These are phyloP conservation scores for Huiozyma sinensis DNA, from an alignment of 805 yeast species.

Conservation along the genomic window DNA sequence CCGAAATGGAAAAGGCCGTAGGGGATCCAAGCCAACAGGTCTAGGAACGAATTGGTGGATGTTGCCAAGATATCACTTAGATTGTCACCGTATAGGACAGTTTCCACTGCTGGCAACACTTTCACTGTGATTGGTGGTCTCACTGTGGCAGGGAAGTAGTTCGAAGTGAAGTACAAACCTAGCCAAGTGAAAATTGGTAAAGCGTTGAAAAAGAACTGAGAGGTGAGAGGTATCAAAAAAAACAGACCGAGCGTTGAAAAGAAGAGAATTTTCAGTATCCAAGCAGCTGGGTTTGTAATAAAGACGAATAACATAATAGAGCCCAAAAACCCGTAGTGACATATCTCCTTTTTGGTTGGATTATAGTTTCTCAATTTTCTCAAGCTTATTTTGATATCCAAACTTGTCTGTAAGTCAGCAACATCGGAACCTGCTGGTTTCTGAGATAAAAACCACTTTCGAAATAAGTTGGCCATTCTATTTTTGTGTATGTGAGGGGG, in stretches of 20 bases:
- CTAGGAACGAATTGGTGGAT: constrained; percentile 51
- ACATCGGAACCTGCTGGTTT: constrained; percentile 36
- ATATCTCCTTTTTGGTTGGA: constrained; percentile 38
- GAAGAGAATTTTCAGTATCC: constrained; percentile 29
- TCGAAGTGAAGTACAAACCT: constrained; percentile 66
- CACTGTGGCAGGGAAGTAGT: constrained; percentile 59
- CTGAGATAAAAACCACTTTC: constrained; percentile 44
- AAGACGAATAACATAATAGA: constrained; percentile 49
- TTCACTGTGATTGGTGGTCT: constrained; percentile 87
- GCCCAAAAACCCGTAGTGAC: constrained; percentile 40
- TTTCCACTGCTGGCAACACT: constrained; percentile 82
- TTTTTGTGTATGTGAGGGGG: not conserved
- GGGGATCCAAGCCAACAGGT: constrained; percentile 90
- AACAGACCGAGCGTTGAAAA: constrained; percentile 33
- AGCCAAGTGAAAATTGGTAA: constrained; percentile 82
- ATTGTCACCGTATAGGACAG: constrained; percentile 85
- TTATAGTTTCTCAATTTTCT: constrained; percentile 33
- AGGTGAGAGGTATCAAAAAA: constrained; percentile 61
- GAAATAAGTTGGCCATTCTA: constrained; percentile 30
- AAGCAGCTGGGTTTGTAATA: constrained; percentile 44
- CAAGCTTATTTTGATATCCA: constrained; percentile 35
- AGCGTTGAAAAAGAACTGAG: constrained; percentile 76
- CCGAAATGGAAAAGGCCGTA: constrained; percentile 86
- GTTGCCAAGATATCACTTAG: constrained; percentile 75
- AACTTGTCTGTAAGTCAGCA: constrained; percentile 37